Percentiles rank a stretch among this genome's conserved stretches.
Evolutionary conservation across 768 basidiomycete species (phyloP).

Genomic region (Strobilomyces confusus): DNA sequence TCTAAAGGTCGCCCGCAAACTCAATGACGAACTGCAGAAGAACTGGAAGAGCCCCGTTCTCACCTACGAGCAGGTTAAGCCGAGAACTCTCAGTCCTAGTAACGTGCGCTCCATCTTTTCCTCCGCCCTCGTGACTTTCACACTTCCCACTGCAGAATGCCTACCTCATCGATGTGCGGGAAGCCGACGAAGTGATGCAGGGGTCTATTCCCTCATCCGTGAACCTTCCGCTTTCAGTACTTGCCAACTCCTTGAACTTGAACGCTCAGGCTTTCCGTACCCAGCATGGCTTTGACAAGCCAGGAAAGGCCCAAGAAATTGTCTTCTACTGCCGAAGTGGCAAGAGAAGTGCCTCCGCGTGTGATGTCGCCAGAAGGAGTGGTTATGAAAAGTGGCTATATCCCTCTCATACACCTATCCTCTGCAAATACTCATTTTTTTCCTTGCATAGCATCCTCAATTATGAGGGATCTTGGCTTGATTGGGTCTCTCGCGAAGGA

Average conservation of each 20-base stretch:
- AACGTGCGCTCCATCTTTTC: conserved; percentile 36
- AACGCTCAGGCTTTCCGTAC: conserved; percentile 51
- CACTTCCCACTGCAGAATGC: conserved; percentile 44
- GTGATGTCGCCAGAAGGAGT: conserved; percentile 75
- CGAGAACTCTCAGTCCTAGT: conserved; percentile 71
- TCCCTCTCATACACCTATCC: neutral
- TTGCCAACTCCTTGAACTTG: conserved; percentile 63
- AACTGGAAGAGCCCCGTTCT: conserved; percentile 78
- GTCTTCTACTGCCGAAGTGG: conserved; percentile 93
- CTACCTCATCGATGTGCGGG: conserved; percentile 87
- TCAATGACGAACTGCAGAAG: conserved; percentile 41
- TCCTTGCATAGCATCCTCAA: conserved; percentile 50
- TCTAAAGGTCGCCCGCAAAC: conserved; percentile 29
- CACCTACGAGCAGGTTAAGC: conserved; percentile 78
- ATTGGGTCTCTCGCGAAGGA: conserved; percentile 66
- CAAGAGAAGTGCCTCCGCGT: conserved; percentile 73
- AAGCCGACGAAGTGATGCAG: conserved; percentile 85
- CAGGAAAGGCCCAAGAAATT: conserved; percentile 64
- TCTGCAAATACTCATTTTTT: neutral
- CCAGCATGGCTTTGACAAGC: conserved; percentile 73
- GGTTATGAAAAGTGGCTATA: conserved; percentile 73
- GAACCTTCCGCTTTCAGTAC: conserved; percentile 80
- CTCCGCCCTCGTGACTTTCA: conserved; percentile 1
- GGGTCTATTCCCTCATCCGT: conserved; percentile 92
- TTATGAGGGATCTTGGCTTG: conserved; percentile 85